Base-by-base conservation (phyloP, 768 basidiomycete genomes). In the Candolleomyces efflorescens region DNA sequence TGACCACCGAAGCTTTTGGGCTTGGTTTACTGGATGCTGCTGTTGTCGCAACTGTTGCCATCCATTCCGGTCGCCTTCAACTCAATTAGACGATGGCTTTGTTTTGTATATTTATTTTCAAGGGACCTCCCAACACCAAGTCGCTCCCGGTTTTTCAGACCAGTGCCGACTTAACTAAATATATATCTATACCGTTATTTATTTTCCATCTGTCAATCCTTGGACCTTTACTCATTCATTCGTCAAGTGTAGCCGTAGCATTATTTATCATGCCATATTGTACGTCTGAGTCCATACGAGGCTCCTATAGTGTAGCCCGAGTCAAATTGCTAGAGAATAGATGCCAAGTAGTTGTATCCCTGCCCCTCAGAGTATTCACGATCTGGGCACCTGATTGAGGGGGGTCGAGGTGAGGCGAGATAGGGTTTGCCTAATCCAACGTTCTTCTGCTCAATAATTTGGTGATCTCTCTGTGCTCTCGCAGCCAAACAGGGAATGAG, bases 401-500 rank as follows among this genome's bases (percentile, higher is more conserved):
- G 32, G 11, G 15, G 51, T 36, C n/a, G 27, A 38, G 38, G 37
- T 51, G 51, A 56, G 20, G 38, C 47, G 49, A 36, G 50, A 49
- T 18, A 9, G 27, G 58, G 38, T 27, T 17, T 36, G 48, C 44
- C 58, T 65, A 90, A 61, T 90, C 90, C 58, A 92, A 68, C n/a
- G 89, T 87, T 59, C 81, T 75, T 62, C 88, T 78, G 49, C 78
- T 80, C 3, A 92, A 71, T 59, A 92, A 64, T 65, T 84, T 89
- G 5, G 86, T 85, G 52, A 97, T 94, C 73, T 97, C 94, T 52
- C 92, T 78, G 66, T 84, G 92, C 67, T 89, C 87, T 52, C 76
- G 79, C 55, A 95, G 77, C 94, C 94, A 96, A 44, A 79, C 79
- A 2, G 90, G 85, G 74, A 97, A 96, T 2, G 86, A 83, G 10